These are phyloP conservation scores for Aspergillus carlsbadensis DNA, from an alignment of 495 filamentous ascomycete genomes.

Conservation along the genomic window DNA sequence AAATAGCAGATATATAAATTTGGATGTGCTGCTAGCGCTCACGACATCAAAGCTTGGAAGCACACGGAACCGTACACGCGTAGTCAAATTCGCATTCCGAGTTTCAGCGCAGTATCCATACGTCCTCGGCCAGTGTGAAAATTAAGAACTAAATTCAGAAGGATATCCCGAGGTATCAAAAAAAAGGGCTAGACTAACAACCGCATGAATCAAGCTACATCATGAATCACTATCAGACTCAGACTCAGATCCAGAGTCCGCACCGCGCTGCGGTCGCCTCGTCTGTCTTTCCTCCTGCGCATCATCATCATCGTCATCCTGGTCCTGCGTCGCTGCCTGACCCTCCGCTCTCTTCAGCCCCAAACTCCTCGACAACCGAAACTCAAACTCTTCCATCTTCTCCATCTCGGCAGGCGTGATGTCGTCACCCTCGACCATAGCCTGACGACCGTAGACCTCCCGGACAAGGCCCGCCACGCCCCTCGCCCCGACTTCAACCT, in stretches of 20 bases:
- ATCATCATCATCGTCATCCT: constrained; percentile 12
- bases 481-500: constrained; percentile 74
- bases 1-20: not conserved
- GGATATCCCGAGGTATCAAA: not conserved
- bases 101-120: too few relatives aligned
- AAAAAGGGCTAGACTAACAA: constrained; percentile 1
- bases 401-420: constrained; percentile 44
- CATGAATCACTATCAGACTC: constrained; percentile 29
- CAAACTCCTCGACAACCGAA: constrained; percentile 31
- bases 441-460: constrained; percentile 52
- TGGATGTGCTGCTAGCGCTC: too few relatives aligned
- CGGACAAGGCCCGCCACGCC: constrained; percentile 70
- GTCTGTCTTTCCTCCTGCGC: constrained; percentile 15
- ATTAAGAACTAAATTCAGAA: too few relatives aligned
- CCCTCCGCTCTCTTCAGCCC: constrained; percentile 19
- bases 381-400: constrained; percentile 31
- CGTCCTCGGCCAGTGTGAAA: too few relatives aligned
- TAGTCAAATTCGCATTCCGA: not conserved
- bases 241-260: constrained; percentile 33
- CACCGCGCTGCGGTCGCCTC: constrained; percentile 11
- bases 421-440: constrained; percentile 33
- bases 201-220: not conserved
- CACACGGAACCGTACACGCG: not conserved
- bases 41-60: not conserved
- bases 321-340: constrained; percentile 17